A percentile compares a stretch with the other conserved stretches of the same genome.
Conservation (phyloP, 768 basidiomycete genomes). For the Lentinula edodes region DNA sequence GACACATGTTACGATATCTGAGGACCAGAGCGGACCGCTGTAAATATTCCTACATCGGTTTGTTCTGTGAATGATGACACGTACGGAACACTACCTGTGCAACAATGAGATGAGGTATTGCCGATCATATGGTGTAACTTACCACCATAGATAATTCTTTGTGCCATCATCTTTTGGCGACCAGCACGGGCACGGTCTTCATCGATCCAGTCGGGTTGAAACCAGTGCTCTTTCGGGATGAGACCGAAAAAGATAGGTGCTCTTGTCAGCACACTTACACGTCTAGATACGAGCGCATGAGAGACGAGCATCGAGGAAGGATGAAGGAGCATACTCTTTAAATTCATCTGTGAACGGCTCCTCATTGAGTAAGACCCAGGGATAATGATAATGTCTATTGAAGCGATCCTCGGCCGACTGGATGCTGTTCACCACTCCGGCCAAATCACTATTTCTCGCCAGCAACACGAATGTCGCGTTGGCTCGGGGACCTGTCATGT, state of each 20-base stretch:
- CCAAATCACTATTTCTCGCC: constrained; percentile 48
- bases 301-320: background rate
- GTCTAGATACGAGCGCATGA: constrained; percentile 23
- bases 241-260: constrained; percentile 59
- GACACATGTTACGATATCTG: constrained; percentile 93
- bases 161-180: constrained; percentile 57
- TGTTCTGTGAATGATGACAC: constrained; percentile 20
- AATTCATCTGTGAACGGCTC: constrained; percentile 71
- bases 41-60: background rate
- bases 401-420: constrained; percentile 78
- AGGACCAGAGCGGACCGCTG: background rate
- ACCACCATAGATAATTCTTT: constrained; percentile 61
- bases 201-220: constrained; percentile 77
- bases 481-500: constrained; percentile 33
- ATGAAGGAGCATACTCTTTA: constrained; percentile 39
- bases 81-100: constrained; percentile 67
- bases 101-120: constrained; percentile 7
- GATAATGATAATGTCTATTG: constrained; percentile 70
- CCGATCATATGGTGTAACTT: constrained; percentile 9
- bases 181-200: constrained; percentile 57
- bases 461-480: constrained; percentile 84
- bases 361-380: constrained; percentile 85
- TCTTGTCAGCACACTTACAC: constrained; percentile 49
- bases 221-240: constrained; percentile 76
- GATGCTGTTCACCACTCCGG: constrained; percentile 49